A percentile compares a stretch with the other conserved stretches of the same genome.
Evolutionary conservation across 495 filamentous ascomycete species (phyloP).

Genomic region (Trypethelium eluteriae): DNA sequence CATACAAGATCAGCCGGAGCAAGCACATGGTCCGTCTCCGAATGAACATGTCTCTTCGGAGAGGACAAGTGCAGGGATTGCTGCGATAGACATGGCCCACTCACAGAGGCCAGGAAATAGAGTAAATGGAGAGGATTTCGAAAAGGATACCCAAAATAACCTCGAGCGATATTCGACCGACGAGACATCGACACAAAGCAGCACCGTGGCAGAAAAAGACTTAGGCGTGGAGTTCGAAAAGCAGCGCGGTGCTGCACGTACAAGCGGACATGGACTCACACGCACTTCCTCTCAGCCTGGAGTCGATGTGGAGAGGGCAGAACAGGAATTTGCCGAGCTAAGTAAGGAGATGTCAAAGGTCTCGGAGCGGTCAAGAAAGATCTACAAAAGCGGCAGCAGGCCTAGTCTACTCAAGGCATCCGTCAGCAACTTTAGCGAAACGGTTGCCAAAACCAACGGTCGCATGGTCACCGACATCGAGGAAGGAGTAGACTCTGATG

Average conservation of each 20-base stretch:
- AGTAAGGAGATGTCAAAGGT: conserved; percentile 62
- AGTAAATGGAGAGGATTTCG: background rate
- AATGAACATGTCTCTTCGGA: background rate
- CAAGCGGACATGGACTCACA: background rate
- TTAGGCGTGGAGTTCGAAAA: background rate
- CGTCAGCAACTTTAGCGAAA: conserved; percentile 22
- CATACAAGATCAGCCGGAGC: background rate
- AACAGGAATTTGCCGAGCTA: conserved; percentile 69
- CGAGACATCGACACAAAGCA: background rate
- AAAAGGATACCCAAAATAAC: background rate
- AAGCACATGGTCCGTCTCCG: background rate
- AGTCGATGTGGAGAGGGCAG: conserved; percentile 63
- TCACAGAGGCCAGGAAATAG: background rate
- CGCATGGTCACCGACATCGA: conserved; percentile 41
- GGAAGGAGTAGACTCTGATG: conserved; percentile 42
- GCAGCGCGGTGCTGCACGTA: background rate
- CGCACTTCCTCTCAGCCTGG: conserved; percentile 32
- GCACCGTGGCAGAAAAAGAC: background rate
- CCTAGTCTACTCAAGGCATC: background rate
- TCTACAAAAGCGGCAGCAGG: conserved; percentile 37
- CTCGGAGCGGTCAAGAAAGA: conserved; percentile 42
- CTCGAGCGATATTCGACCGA: background rate
- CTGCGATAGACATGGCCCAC: background rate
- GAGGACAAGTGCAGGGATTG: background rate
- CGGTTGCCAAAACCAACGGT: conserved; percentile 37